Conservation (phyloP, 2,329 filamentous ascomycete genomes). For the Hirsutella thompsonii region DNA sequence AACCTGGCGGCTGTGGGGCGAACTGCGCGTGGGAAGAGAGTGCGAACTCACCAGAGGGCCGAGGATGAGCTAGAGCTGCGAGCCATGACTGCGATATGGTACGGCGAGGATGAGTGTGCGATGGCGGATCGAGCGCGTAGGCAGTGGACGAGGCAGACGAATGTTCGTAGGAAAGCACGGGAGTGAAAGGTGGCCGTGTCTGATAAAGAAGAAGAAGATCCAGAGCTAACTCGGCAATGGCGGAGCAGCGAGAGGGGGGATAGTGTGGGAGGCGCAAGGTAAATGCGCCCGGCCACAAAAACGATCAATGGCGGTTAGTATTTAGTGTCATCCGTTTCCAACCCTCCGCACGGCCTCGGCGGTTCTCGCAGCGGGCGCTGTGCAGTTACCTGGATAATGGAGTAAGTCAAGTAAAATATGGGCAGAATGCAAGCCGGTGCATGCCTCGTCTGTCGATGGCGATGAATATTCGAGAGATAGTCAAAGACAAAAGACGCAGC, state of each 20-base stretch:
- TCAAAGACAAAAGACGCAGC: too few species aligned
- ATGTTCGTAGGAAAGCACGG: background rate
- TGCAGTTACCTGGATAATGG: too few species aligned
- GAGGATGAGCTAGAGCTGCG: conserved; percentile 2
- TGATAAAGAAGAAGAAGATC: background rate
- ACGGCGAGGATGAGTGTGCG: background rate
- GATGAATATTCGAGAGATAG: too few species aligned
- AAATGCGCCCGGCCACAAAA: background rate
- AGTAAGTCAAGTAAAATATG: too few species aligned
- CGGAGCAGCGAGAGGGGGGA: background rate
- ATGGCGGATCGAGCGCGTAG: background rate
- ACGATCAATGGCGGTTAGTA: too few species aligned
- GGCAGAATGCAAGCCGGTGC: too few species aligned
- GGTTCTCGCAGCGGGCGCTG: too few species aligned
- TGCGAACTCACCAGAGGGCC: conserved; percentile 3
- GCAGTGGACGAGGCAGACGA: background rate
- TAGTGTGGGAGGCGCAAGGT: background rate
- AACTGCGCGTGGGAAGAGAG: too few species aligned
- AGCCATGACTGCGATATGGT: conserved; percentile 2
- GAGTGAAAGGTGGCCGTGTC: background rate
- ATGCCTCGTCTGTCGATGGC: too few species aligned
- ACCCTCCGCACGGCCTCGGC: too few species aligned
- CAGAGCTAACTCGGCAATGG: background rate
- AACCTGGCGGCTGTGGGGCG: too few species aligned
- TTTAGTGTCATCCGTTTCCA: too few species aligned